Base-by-base conservation (phyloP, 2,329 filamentous ascomycete genomes). In the Pseudopithomyces maydicus region DNA sequence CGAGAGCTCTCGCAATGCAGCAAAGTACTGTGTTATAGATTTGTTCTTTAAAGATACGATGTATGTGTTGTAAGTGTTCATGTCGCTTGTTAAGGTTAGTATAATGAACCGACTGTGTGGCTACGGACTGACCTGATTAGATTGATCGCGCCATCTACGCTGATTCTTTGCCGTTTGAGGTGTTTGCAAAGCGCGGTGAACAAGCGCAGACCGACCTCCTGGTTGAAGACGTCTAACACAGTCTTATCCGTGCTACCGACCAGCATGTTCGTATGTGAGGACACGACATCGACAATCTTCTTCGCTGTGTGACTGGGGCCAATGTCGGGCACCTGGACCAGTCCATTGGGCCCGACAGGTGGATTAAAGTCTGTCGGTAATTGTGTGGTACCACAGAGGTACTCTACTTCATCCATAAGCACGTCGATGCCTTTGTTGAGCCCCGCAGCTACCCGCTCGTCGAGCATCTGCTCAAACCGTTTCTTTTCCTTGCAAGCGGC, bases 401-500 rank as follows among this genome's bases (percentile, higher is more conserved):
- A 97, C 74, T 99, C 95, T 26, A 98, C 93, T 78, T 99, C 95
- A 68, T 96, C 92, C 90, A 99, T 98, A 42, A 99, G 85, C 55
- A 97, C 95, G 71, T 99, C 94, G 61, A 99, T 98, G 62, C 95
- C 95, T 79, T 96, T 97, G 77, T 97, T 97, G 61, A 99, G 81
- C 1, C 96, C 96, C 8, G 94, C 92, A 3, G 95, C 95, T 7
- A 99, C 95, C 58, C 91, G 91, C 77, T 98, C 95, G 71, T 99
- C 95, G 1, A 99, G 88, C 90, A 97, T 97, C 73, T 97, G 93
- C 81, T 99, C 95, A 69, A 98, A 99, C 64, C 91, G 92, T 80
- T 97, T 98, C 85, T 99, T 99, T 63, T 95, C 93, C 67, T 97
- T 89, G 32, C 90, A 90, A 0, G 93, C 91, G 19, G 92, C 90